Evolutionary conservation across 192 early-diverging fungal genomes (phyloP), one percentile per base, ranked within the genome.

Genomic region (Thoreauomyces humboldtii): DNA sequence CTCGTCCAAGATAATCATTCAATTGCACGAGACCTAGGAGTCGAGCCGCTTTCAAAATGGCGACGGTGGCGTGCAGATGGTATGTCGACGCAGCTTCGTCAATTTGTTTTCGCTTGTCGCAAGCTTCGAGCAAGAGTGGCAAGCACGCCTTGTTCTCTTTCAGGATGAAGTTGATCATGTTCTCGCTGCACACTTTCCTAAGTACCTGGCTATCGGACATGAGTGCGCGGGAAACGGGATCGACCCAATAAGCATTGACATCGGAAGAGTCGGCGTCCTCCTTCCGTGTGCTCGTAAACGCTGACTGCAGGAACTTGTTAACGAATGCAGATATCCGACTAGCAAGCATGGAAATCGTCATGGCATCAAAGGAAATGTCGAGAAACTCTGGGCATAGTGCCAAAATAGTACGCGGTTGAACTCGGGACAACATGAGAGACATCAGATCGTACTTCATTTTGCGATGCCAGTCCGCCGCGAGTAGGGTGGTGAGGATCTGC

Each of bases 381-480:
- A 94, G 65, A 25, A 88, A 73, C 35, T 92, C 86, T 0, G 84
- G 77, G 44, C 85, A 85, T 7, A 82, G 56, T 0, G 29, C 19
- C 12, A 91, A 65, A 50, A 92, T 75, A 11, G 67, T 75, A 12
- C 77, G 55, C 17, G 89, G 79, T 0, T 76, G 47, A 2, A 89
- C 63, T 54, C 78, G 78, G 3, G 74, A 62, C 0, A 87, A 74
- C 46, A 89, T 54, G 33, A 88, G 80, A 0, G 85, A 78, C 25
- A 95, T 65, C 27, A 95, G 80, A 58, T 91, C 79, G 70, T 93
- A 90, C 66, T 93, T 95, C 38, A 73, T 88, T 63, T 88, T 90
- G 25, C 89, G 82, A 55, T 88, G 86, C 77, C 89, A 85, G 61
- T 91, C 89, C 67, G 88, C 85, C n/a, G 76, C 76, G 34, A 95